Percentiles rank a stretch among this genome's conserved stretches.
Conservation (phyloP, 2,329 filamentous ascomycete species). For the Aspergillus candidus region DNA sequence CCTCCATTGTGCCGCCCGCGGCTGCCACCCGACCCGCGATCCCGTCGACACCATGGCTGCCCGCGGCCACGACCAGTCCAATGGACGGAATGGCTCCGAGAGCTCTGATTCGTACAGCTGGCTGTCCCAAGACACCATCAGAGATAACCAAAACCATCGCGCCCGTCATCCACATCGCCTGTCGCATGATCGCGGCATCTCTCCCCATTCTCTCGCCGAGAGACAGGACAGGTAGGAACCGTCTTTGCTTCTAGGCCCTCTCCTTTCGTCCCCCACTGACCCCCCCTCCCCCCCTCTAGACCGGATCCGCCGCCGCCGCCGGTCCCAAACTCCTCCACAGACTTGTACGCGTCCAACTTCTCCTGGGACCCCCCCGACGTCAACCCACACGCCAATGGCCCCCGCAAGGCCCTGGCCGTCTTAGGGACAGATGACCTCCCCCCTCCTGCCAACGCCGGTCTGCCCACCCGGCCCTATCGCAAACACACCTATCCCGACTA, state of each 20-base stretch:
- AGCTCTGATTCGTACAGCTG: constrained; percentile 35
- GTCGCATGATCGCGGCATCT: constrained; percentile 23
- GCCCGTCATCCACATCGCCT: constrained; percentile 16
- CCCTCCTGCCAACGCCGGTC: constrained; percentile 15
- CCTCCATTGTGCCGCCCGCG: no score
- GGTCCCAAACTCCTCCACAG: constrained; percentile 15
- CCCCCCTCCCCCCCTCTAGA: no score
- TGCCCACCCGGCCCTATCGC: constrained; percentile 18
- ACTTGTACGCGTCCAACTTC: constrained; percentile 29
- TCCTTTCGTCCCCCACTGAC: neutral
- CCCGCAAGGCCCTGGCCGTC: constrained; percentile 29
- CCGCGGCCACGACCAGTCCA: constrained; percentile 27
- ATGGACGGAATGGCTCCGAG: constrained; percentile 36
- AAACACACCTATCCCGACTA: constrained; percentile 17
- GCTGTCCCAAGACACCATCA: constrained; percentile 37
- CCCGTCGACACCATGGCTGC: constrained; percentile 25
- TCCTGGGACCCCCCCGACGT: constrained; percentile 32
- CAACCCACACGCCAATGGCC: constrained; percentile 28
- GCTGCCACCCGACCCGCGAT: no score
- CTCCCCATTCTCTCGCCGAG: constrained; percentile 20
- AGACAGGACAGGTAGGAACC: constrained; percentile 30
- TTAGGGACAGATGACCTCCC: constrained; percentile 25
- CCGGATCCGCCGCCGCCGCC: constrained; percentile 12
- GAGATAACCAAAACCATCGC: constrained; percentile 20
- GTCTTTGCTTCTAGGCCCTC: neutral